A percentile compares a stretch with the other conserved stretches of the same genome.
These are phyloP conservation scores for Eucalyptus coolabah DNA, from an alignment of 345 rosid genomes.

Conservation along the genomic window DNA sequence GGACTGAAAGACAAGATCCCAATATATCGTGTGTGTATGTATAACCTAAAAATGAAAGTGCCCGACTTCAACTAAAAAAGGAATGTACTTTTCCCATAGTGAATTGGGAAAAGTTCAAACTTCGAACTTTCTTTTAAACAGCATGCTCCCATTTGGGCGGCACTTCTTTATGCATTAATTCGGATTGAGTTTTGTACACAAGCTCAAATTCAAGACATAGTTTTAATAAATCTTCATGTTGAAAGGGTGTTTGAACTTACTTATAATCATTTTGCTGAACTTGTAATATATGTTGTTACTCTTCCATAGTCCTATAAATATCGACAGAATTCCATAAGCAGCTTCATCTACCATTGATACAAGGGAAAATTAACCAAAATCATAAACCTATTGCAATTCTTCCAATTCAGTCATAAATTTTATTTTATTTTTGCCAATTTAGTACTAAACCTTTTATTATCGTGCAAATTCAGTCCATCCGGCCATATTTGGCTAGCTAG, in stretches of 20 bases:
- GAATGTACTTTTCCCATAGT: background rate
- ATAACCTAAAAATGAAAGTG: background rate
- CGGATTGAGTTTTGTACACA: background rate
- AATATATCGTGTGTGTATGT: background rate
- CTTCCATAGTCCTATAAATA: background rate
- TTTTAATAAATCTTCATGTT: background rate
- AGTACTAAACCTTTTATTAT: too few relatives aligned
- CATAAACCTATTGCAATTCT: too few relatives aligned
- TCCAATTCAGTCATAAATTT: too few relatives aligned
- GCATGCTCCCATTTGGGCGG: background rate
- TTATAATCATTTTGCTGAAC: background rate
- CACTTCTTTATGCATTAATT: background rate
- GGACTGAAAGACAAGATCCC: background rate
- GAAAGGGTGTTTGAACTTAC: background rate
- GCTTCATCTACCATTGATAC: background rate
- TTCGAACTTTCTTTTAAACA: background rate
- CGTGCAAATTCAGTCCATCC: rapidly evolving
- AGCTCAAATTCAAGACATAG: background rate
- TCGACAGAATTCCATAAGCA: background rate
- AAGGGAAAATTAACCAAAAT: too few relatives aligned
- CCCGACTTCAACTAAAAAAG: background rate
- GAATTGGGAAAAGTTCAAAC: background rate
- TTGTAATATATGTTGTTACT: background rate
- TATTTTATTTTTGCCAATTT: too few relatives aligned
- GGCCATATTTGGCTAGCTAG: rapidly evolving